Evolutionary conservation across 345 rosid genomes (phyloP).

Genomic region (Acer saccharum): DNA sequence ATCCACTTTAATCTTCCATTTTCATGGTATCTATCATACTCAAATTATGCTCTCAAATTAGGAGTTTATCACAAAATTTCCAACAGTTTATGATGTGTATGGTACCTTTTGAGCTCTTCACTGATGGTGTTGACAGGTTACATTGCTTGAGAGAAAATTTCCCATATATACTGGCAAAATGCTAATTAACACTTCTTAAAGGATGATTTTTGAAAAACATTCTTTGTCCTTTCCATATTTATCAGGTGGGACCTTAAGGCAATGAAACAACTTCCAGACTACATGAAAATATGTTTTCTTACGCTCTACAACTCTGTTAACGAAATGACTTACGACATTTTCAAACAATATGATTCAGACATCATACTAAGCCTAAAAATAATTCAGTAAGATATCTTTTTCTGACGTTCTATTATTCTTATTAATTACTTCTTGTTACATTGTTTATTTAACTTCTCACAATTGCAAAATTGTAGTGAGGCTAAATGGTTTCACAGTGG

Average conservation of each 20-base stretch:
- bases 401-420: too few species aligned
- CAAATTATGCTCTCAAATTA: too few species aligned
- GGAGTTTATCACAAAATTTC: too few species aligned
- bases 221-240: too few species aligned
- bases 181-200: too few species aligned
- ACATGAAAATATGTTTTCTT: conserved; percentile 33
- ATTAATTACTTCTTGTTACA: too few species aligned
- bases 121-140: background rate
- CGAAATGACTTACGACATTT: conserved; percentile 20
- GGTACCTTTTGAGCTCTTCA: conserved; percentile 8
- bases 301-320: conserved; percentile 29
- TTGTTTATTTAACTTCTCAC: too few species aligned
- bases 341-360: conserved; percentile 19
- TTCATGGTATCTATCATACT: too few species aligned
- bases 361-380: conserved; percentile 2
- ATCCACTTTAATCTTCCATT: too few species aligned
- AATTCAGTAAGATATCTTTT: background rate
- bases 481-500: conserved; percentile 24
- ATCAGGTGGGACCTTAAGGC: conserved; percentile 35
- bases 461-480: conserved; percentile 18
- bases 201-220: background rate
- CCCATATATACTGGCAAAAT: too few species aligned
- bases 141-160: too few species aligned
- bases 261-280: conserved; percentile 26
- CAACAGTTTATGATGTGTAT: conserved; percentile 7